Evolutionary conservation across 805 yeast species (phyloP).

Genomic region (Saturnispora dispora): DNA sequence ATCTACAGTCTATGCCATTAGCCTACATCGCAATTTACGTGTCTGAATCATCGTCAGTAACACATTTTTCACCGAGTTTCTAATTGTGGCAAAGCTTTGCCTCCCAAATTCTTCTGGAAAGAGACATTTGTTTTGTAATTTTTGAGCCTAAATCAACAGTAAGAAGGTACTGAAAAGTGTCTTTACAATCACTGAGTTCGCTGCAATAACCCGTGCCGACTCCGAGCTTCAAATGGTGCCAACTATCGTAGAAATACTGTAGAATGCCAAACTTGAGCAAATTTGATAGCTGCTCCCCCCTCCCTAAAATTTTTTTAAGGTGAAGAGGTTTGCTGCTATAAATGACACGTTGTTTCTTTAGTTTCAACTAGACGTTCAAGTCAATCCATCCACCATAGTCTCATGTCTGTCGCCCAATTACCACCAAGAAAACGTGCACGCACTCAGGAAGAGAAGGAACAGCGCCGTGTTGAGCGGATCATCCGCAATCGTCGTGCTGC

Average conservation of each 20-base stretch:
- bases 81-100: not conserved
- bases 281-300: not conserved
- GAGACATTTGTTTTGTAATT: no score
- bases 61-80: not conserved
- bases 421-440: conserved; percentile 97
- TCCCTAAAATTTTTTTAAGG: not conserved
- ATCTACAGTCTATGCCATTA: not conserved
- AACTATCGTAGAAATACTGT: not conserved
- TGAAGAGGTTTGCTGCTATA: not conserved
- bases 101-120: not conserved
- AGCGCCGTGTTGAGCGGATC: conserved; percentile 86
- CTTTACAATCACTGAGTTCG: no score
- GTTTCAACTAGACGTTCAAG: not conserved
- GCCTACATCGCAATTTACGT: not conserved
- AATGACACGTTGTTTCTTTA: not conserved
- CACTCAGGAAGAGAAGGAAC: conserved; percentile 95
- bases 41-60: not conserved
- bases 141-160: not conserved
- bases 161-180: no score
- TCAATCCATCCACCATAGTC: not conserved
- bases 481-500: conserved; percentile 94
- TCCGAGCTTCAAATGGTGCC: no score
- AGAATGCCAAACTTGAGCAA: not conserved
- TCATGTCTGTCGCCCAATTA: conserved; percentile 26
- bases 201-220: no score